Evolutionary conservation across 2,329 filamentous ascomycete species (phyloP), one percentile per base, ranked within the genome.

Genomic region (Thielaviopsis ethacetica): DNA sequence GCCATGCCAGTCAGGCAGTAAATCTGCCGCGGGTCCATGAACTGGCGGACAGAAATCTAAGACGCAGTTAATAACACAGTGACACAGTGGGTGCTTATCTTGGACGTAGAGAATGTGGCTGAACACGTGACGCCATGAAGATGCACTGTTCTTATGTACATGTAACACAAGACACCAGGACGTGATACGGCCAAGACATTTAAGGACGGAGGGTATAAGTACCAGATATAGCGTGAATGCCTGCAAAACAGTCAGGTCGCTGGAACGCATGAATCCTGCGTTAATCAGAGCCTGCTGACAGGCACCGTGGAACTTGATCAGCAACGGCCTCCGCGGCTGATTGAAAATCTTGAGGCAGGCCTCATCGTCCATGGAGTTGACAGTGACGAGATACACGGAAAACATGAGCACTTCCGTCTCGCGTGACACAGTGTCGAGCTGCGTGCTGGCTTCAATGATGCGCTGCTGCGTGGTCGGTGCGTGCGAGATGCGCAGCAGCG

Each of bases 401-500:
- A 88, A 87, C 77, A 88, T 81, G 52, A 88, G 72, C 0, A 81
- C 81, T 65, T 87, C 82, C 19, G 85, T 74, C 3, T 83, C 76
- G 62, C 75, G 78, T 21, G 52, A 15, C 24, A 54, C 15, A 1
- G 12, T 38, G 27, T 75, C 70, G 5, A 81, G 66, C 57, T 81
- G 75, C 2, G 77, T 75, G 41, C 76, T 77, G 7, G 82, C 82
- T 60, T 83, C 79, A 56, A 87, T 78, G 47, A 88, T 77, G 57
- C 77, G 77, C n/a, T 71, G 72, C 66, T 87, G 83, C 0, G 86
- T 70, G 1, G 77, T 85, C 0, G 83, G 82, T 0, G 80, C 78
- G 65, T 88, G 84, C 0, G 81, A 83, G 59, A 87, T 73, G 65
- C 86, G 87, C 53, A 86, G 72, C 5, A 88, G 67, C 0, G 84